Conservation (phyloP, 2,329 filamentous ascomycete genomes). For the Ascochyta viciae-villosae region DNA sequence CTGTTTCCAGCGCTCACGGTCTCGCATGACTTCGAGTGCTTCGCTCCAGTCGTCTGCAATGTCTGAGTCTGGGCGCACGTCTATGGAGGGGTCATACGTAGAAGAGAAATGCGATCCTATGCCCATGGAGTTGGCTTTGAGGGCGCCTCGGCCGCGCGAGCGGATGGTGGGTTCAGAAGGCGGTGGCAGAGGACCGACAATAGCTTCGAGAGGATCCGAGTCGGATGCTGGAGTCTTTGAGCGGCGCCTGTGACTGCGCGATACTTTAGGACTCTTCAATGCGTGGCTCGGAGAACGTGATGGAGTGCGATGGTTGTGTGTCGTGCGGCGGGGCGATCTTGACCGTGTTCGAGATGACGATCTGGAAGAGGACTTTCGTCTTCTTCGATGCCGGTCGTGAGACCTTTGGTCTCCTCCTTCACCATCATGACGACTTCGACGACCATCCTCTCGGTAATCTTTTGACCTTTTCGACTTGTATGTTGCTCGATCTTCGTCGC, state of each 20-base stretch:
- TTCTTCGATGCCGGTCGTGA: conserved; percentile 18
- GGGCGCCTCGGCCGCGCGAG: conserved; percentile 40
- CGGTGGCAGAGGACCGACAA: conserved; percentile 76
- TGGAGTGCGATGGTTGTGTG: conserved; percentile 18
- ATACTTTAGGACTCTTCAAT: too few relatives aligned
- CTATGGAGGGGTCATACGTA: conserved; percentile 65
- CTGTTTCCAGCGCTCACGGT: conserved; percentile 79
- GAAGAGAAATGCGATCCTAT: conserved; percentile 84
- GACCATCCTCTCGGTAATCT: conserved; percentile 21
- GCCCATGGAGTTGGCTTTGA: conserved; percentile 53
- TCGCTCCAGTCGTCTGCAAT: conserved; percentile 77
- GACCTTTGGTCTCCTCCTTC: conserved; percentile 19
- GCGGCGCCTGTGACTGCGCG: conserved; percentile 15
- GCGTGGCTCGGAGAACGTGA: conserved; percentile 21
- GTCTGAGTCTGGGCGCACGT: conserved; percentile 59
- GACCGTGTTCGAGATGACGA: conserved; percentile 31
- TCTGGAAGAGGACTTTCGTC: conserved; percentile 26
- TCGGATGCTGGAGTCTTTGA: conserved; percentile 38
- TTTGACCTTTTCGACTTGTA: conserved; percentile 27
- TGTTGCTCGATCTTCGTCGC: conserved; percentile 18
- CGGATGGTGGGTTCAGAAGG: conserved; percentile 54
- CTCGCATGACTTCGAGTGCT: conserved; percentile 77
- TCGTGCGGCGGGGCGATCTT: conserved; percentile 24
- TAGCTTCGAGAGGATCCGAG: conserved; percentile 76
- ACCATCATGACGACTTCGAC: conserved; percentile 11